Evolutionary conservation across 2,329 filamentous ascomycete species (phyloP).

Genomic region (Cladosporium austrohemisphaericum): DNA sequence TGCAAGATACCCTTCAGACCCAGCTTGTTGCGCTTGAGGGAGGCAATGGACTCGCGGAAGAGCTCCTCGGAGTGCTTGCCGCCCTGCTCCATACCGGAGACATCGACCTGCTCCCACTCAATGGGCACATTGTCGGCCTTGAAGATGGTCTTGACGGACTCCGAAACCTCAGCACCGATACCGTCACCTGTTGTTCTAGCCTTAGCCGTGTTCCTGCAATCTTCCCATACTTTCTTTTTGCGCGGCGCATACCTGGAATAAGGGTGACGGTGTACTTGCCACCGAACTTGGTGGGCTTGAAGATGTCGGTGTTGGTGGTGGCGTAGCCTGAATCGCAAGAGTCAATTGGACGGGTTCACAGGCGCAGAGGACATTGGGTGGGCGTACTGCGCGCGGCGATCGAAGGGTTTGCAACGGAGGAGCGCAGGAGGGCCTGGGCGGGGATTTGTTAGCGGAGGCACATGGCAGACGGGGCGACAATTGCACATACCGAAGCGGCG

Average conservation of each 20-base stretch:
- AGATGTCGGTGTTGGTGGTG: conserved; percentile 89
- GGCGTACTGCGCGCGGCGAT: conserved; percentile 54
- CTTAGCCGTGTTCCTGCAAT: conserved; percentile 7
- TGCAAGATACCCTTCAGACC: conserved; percentile 98
- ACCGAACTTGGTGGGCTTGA: conserved; percentile 98
- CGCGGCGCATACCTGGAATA: conserved; percentile 69
- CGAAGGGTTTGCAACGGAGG: conserved; percentile 44
- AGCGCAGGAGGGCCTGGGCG: conserved; percentile 52
- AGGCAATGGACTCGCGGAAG: conserved; percentile 92
- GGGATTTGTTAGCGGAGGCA: conserved; percentile 3
- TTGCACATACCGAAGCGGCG: conserved; percentile 47
- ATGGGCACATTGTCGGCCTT: conserved; percentile 98
- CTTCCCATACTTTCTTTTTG: conserved; percentile 12
- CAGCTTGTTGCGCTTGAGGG: conserved; percentile 96
- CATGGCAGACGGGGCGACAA: background rate
- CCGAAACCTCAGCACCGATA: conserved; percentile 95
- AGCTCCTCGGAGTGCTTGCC: conserved; percentile 87
- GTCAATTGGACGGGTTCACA: conserved; percentile 23
- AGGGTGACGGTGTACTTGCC: conserved; percentile 99
- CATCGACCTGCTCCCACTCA: conserved; percentile 98
- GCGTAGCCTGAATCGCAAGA: conserved; percentile 56
- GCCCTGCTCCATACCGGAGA: conserved; percentile 82
- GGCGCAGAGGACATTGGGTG: background rate
- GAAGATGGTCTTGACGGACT: conserved; percentile 98
- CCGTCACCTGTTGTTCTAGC: conserved; percentile 62